Percentiles rank a stretch among this genome's conserved stretches.
phyloP scores from a whole-genome alignment of 306 rosid genomes.

The Lablab purpureus region DNA sequence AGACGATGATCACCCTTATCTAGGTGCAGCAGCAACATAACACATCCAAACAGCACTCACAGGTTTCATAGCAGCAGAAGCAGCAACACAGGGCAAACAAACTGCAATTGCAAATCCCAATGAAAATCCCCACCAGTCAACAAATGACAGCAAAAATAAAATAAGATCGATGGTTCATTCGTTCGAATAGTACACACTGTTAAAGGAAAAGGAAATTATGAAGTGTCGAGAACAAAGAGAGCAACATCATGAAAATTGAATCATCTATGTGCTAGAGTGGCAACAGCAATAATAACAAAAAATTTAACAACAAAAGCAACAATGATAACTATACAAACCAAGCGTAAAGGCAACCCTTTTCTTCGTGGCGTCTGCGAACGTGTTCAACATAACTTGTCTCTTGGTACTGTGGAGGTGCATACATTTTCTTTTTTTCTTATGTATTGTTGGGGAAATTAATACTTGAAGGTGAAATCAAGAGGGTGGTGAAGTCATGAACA shows the following conservation, averaged over 20 bases:
- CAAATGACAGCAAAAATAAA: slow-evolving; percentile 3
- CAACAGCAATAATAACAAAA: slow-evolving; percentile 34
- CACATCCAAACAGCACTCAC: slow-evolving; percentile 50
- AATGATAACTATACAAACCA: slow-evolving; percentile 44
- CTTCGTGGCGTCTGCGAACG: slow-evolving; percentile 47
- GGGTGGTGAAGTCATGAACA: neutral
- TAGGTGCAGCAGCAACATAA: slow-evolving; percentile 35
- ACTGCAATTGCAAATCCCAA: slow-evolving; percentile 42
- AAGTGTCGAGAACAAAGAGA: slow-evolving; percentile 26
- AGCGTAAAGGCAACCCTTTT: slow-evolving; percentile 52
- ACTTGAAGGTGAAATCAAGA: neutral
- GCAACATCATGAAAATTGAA: slow-evolving; percentile 43
- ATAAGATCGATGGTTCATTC: neutral
- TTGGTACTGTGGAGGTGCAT: slow-evolving; percentile 40
- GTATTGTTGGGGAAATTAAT: neutral
- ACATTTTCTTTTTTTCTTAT: slow-evolving; percentile 1
- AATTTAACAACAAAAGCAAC: slow-evolving; percentile 14
- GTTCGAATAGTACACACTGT: neutral
- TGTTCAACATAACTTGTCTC: slow-evolving; percentile 44
- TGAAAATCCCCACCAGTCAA: neutral
- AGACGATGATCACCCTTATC: neutral
- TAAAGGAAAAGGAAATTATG: slow-evolving; percentile 36
- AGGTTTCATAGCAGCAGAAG: slow-evolving; percentile 49
- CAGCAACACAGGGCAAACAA: slow-evolving; percentile 46
- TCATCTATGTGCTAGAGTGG: slow-evolving; percentile 32